Base-by-base conservation (phyloP, 2,329 filamentous ascomycete genomes). In the Aspergillus chevalieri region DNA sequence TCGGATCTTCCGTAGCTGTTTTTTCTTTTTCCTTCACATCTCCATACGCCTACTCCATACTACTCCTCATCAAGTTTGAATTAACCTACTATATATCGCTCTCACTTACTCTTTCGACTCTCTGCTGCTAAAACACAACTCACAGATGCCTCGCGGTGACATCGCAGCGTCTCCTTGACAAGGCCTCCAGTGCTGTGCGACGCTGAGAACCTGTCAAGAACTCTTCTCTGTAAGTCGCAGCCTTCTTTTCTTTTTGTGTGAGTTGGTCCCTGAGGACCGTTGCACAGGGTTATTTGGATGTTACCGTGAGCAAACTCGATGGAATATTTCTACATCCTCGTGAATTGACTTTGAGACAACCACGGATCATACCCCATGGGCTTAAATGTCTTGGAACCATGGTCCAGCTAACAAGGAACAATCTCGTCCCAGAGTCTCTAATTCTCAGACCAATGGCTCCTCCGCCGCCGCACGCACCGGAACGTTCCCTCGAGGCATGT, bases 401-500 rank as follows among this genome's bases (percentile, higher is more conserved):
- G 82, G 82, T 82, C 64, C 73, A 77, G 54, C 68, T 76, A 60
- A 76, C 78, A 61, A 79, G 79, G 71, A 80, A 81, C 67, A 79
- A 81, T 59, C 69, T 76, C 54, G 81, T 81, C 49, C 77, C 79
- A 65, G 79, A 78, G 60, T 81, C 81, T 38, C 78, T 75, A 60
- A 74, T 75, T 53, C 78, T 78, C 34, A 79, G 77, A 45, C 75
- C 65, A 77, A 83, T 63, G 58, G 59, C 55, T 15, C 48, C 58
- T 39, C 52, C 56, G 44, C 54, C 56, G 44, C 54, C 61, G n/a
- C 60, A 63, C 41, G 49, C 54, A 12, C 17, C 57, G 19, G 57
- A 78, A 46, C 68, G 71, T 53, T 72, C 83, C 53, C 89, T 96
- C 59, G 87, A 93, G 60, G 87, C 93, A 50, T 94, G 88, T 68